Conservation (phyloP, 2,329 filamentous ascomycete genomes). For the Pseudocercospora fijiensis region DNA sequence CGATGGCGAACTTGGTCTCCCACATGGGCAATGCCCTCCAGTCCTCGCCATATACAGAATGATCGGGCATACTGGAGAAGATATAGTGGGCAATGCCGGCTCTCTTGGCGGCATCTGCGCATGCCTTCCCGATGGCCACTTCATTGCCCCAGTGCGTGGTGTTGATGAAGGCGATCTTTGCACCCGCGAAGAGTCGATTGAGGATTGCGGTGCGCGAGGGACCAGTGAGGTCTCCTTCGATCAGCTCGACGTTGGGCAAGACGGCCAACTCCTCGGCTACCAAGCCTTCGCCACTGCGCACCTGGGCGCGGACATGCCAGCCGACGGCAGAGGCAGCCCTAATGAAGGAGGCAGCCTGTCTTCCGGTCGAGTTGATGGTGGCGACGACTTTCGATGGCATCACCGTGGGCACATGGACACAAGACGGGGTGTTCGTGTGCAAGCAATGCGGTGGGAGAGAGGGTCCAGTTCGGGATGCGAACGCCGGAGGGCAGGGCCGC, state of each 20-base stretch:
- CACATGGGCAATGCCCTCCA: constrained; percentile 89
- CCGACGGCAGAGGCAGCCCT: constrained; percentile 91
- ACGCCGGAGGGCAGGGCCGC: not conserved
- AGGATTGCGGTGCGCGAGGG: constrained; percentile 35
- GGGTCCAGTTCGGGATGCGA: not conserved
- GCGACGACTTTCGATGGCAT: constrained; percentile 71
- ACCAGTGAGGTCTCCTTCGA: constrained; percentile 63
- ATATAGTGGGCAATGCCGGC: constrained; percentile 86
- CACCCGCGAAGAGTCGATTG: constrained; percentile 63
- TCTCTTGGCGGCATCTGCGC: constrained; percentile 85
- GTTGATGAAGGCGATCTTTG: constrained; percentile 93
- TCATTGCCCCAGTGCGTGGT: constrained; percentile 97
- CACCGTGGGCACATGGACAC: constrained; percentile 28
- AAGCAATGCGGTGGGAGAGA: not conserved
- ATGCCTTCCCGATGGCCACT: constrained; percentile 78
- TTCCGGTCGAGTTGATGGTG: constrained; percentile 92
- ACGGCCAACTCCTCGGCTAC: constrained; percentile 82
- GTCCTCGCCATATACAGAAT: constrained; percentile 70
- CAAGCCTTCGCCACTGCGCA: constrained; percentile 81
- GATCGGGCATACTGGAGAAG: constrained; percentile 96
- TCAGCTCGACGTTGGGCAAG: constrained; percentile 76
- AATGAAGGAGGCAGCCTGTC: constrained; percentile 92
- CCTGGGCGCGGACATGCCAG: constrained; percentile 87
- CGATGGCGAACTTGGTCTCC: constrained; percentile 88
- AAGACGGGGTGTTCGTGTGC: not conserved